Evolutionary conservation across 495 filamentous ascomycete genomes (phyloP).

Genomic region (Antarctomyces pellizariae): DNA sequence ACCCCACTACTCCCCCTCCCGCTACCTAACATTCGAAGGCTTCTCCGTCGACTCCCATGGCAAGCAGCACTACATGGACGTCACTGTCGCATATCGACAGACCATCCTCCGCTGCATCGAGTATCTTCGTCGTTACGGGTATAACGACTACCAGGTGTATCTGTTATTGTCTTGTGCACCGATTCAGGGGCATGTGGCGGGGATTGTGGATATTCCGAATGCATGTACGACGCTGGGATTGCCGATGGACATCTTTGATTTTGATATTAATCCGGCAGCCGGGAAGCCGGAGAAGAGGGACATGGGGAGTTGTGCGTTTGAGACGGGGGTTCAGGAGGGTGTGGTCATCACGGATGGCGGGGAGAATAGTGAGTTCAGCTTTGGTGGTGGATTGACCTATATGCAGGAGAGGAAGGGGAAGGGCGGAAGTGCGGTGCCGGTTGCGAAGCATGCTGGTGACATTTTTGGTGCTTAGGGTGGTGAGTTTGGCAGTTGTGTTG

Average conservation of each 20-base stretch:
- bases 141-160: constrained; percentile 63
- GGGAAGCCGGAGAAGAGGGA: constrained; percentile 36
- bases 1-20: constrained; percentile 68
- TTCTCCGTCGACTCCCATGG: constrained; percentile 84
- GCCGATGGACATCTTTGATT: constrained; percentile 91
- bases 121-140: constrained; percentile 65
- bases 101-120: constrained; percentile 61
- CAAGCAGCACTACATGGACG: constrained; percentile 85
- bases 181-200: constrained; percentile 82
- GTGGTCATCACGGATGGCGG: constrained; percentile 19
- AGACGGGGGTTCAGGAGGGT: constrained; percentile 24
- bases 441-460: too few species aligned
- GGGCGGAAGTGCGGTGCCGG: too few species aligned
- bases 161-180: constrained; percentile 74
- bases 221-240: constrained; percentile 78
- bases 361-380: constrained; percentile 22
- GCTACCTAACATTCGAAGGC: constrained; percentile 82
- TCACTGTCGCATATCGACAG: constrained; percentile 79
- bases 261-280: constrained; percentile 65
- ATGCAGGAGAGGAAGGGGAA: constrained; percentile 12
- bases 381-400: constrained; percentile 27
- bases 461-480: too few species aligned
- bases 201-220: constrained; percentile 66
- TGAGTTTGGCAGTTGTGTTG: too few species aligned
- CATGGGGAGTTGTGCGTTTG: constrained; percentile 59